Evolutionary conservation across 306 rosid species (phyloP).

Genomic region (Lathyrus aphaca): DNA sequence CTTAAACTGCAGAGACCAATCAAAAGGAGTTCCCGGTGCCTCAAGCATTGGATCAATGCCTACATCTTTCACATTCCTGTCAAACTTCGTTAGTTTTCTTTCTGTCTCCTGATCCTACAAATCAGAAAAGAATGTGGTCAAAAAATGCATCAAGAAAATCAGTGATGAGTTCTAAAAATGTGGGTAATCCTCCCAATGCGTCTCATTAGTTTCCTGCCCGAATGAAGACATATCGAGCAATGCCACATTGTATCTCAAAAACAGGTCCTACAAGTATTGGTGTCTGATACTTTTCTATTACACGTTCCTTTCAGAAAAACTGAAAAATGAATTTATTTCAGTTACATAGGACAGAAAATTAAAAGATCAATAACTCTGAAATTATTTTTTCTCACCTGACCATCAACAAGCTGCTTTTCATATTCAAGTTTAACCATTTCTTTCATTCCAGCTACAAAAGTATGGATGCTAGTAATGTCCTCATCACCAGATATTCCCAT

Average conservation of each 20-base stretch:
- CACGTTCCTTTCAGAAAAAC: neutral
- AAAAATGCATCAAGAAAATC: too few relatives aligned
- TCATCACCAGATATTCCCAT: conserved; percentile 61
- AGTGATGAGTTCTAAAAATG: too few relatives aligned
- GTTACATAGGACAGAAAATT: conserved; percentile 11
- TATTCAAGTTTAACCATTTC: conserved; percentile 85
- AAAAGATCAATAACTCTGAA: neutral
- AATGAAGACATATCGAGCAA: too few relatives aligned
- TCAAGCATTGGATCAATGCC: conserved; percentile 71
- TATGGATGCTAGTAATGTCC: conserved; percentile 80
- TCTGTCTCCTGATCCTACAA: conserved; percentile 58
- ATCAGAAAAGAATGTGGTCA: conserved; percentile 37
- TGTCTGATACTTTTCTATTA: too few relatives aligned
- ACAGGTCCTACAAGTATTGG: too few relatives aligned
- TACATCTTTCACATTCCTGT: conserved; percentile 57
- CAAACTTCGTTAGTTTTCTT: conserved; percentile 31
- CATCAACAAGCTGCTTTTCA: conserved; percentile 68
- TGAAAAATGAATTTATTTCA: conserved; percentile 1
- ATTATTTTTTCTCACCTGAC: conserved; percentile 63
- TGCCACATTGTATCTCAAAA: too few relatives aligned
- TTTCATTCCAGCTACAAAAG: conserved; percentile 89
- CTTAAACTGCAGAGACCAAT: conserved; percentile 86
- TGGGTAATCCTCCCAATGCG: too few relatives aligned
- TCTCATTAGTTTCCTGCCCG: too few relatives aligned
- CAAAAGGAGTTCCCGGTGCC: conserved; percentile 52